Percentiles rank a stretch among this genome's conserved stretches.
phyloP scores from a whole-genome alignment of 257 asterid species.

The Solanum sparsipilum region DNA sequence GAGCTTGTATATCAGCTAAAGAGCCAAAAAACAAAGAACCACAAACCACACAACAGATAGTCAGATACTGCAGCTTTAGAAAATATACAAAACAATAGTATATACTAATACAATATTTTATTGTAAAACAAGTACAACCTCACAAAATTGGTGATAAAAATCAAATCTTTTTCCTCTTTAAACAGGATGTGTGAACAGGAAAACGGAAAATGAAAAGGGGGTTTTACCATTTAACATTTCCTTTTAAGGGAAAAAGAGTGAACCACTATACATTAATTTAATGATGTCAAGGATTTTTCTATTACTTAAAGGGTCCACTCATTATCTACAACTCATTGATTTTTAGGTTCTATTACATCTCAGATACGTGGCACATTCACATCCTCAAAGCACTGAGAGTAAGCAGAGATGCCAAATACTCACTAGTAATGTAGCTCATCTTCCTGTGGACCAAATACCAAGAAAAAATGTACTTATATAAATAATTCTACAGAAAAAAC shows the following conservation, averaged over 20 bases:
- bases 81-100: background rate
- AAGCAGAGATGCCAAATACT: background rate
- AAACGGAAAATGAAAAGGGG: background rate
- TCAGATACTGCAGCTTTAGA: slow-evolving; percentile 4
- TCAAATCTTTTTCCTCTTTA: background rate
- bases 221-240: background rate
- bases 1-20: background rate
- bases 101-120: background rate
- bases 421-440: background rate
- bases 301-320: background rate
- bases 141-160: slow-evolving; percentile 20
- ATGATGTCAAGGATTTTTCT: background rate
- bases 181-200: background rate
- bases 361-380: slow-evolving; percentile 29
- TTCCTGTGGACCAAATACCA: background rate
- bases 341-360: slow-evolving; percentile 1
- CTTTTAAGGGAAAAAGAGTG: background rate
- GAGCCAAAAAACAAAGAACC: slow-evolving; percentile 15
- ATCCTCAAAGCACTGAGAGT: slow-evolving; percentile 29
- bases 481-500: background rate
- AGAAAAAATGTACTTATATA: background rate
- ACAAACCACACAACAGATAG: slow-evolving; percentile 28
- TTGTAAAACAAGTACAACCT: slow-evolving; percentile 38
- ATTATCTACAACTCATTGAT: background rate
- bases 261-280: background rate